phyloP scores from a whole-genome alignment of 768 basidiomycete genomes.

The Collybia nuda region DNA sequence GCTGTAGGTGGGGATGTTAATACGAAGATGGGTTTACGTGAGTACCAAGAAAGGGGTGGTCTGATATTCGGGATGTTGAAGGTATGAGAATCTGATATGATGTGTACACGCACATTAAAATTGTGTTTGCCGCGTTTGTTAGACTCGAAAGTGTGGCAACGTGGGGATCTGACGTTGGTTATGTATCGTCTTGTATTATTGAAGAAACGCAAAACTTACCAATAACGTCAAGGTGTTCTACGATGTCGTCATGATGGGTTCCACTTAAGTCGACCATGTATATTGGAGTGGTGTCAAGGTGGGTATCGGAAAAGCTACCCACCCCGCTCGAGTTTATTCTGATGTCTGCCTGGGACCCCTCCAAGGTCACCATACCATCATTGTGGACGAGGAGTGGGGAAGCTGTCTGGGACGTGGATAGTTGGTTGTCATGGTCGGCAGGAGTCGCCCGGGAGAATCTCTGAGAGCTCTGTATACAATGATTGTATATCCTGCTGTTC shows the following conservation, averaged over 20 bases:
- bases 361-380: constrained; percentile 28
- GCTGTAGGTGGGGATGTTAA: constrained; percentile 38
- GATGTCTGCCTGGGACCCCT: constrained; percentile 42
- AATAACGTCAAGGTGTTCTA: constrained; percentile 82
- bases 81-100: not conserved
- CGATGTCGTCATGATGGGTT: constrained; percentile 75
- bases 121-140: constrained; percentile 78
- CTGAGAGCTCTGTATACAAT: constrained; percentile 22
- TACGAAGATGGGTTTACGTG: constrained; percentile 65
- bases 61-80: constrained; percentile 28
- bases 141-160: constrained; percentile 73
- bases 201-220: constrained; percentile 36
- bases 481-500: constrained; percentile 34
- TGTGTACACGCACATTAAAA: constrained; percentile 51
- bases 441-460: constrained; percentile 3
- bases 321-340: constrained; percentile 32
- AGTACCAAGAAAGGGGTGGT: constrained; percentile 70
- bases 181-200: not conserved
- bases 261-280: constrained; percentile 15
- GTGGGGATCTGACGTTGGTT: constrained; percentile 55
- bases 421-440: constrained; percentile 6
- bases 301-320: constrained; percentile 24
- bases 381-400: constrained; percentile 16
- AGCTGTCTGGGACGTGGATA: constrained; percentile 5
- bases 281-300: not conserved